Conservation (phyloP, 305 asterid genomes). For the Coffea humblotiana region DNA sequence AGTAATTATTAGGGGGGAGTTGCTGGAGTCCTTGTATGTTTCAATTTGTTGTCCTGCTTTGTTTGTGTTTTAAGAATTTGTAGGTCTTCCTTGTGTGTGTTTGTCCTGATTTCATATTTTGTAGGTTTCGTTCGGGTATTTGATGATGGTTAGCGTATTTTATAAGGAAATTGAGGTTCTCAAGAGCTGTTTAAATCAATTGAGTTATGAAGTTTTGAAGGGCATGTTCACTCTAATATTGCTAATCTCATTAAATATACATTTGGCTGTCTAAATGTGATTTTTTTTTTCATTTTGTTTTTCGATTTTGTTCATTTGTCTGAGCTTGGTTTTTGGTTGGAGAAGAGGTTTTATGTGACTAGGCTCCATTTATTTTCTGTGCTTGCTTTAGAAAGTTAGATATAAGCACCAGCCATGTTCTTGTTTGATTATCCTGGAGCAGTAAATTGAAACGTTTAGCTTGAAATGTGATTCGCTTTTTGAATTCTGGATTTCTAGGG, state of each 20-base stretch:
- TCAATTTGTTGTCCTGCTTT: background rate
- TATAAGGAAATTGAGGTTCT: slow-evolving; percentile 12
- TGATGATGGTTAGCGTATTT: background rate
- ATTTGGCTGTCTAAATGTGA: background rate
- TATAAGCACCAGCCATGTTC: background rate
- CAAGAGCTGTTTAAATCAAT: background rate
- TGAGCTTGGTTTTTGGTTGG: background rate
- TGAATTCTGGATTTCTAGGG: slow-evolving; percentile 46
- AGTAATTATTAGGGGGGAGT: background rate
- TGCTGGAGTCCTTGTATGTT: background rate
- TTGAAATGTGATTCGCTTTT: slow-evolving; percentile 5
- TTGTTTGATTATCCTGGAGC: background rate
- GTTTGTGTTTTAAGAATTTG: background rate
- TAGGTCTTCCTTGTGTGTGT: background rate
- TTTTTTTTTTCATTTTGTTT: background rate
- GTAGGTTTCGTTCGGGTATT: background rate
- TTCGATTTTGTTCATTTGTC: background rate
- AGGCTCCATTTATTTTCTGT: background rate
- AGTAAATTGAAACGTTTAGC: slow-evolving; percentile 3
- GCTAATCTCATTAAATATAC: background rate
- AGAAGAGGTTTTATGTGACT: background rate
- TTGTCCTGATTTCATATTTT: no score
- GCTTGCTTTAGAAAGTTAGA: background rate
- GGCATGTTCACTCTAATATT: slow-evolving; percentile 1
- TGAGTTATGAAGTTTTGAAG: background rate